Percentiles rank a stretch among this genome's conserved stretches.
Evolutionary conservation across 2,329 filamentous ascomycete genomes (phyloP).

Genomic region (Aspergillus chevalieri): DNA sequence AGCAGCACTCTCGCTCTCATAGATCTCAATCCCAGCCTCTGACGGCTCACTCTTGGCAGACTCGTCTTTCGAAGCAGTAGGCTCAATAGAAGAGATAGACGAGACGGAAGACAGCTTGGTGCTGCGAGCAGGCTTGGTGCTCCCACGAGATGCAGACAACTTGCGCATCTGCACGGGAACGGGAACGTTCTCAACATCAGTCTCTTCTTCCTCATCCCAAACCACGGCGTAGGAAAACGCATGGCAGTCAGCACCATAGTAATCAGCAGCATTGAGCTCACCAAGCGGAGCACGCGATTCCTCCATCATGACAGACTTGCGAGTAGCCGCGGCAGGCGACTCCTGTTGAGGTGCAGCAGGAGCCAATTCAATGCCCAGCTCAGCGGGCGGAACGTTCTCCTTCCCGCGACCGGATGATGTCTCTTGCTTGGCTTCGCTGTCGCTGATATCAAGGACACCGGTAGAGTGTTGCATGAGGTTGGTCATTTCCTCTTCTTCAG

Average conservation of each 20-base stretch:
- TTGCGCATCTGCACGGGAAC: conserved; percentile 5
- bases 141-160: no score
- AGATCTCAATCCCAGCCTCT: conserved; percentile 54
- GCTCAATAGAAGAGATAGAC: conserved; percentile 21
- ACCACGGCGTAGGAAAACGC: conserved; percentile 57
- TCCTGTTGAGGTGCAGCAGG: conserved; percentile 17
- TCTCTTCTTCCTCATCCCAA: conserved; percentile 34
- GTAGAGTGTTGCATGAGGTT: conserved; percentile 91
- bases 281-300: conserved; percentile 62
- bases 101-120: conserved; percentile 18
- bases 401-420: conserved; percentile 58
- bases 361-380: conserved; percentile 56
- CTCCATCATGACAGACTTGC: conserved; percentile 52
- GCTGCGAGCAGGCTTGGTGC: conserved; percentile 8
- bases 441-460: conserved; percentile 78
- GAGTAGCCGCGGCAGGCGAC: conserved; percentile 19
- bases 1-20: conserved; percentile 63
- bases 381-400: conserved; percentile 78
- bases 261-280: conserved; percentile 62
- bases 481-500: conserved; percentile 80
- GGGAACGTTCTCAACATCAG: conserved; percentile 14
- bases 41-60: conserved; percentile 49
- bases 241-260: conserved; percentile 61
- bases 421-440: conserved; percentile 64
- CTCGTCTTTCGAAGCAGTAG: conserved; percentile 32